These are phyloP conservation scores for Microthyrium microscopicum DNA, from an alignment of 2,329 filamentous ascomycete genomes.

Conservation along the genomic window DNA sequence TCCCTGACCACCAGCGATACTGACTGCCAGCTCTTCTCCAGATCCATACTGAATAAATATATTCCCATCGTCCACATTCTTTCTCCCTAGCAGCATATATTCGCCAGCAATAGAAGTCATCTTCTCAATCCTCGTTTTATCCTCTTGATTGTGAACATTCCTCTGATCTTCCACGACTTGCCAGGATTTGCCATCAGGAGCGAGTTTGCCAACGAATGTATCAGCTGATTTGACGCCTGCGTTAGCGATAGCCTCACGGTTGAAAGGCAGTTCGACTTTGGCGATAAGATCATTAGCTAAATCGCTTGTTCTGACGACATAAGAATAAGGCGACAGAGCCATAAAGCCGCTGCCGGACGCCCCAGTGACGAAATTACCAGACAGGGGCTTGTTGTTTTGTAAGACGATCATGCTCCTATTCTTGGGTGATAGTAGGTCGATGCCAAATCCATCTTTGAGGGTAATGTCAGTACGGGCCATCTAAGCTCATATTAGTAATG, in stretches of 20 bases:
- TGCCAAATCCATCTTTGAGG: slow-evolving; percentile 18
- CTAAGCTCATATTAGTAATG: too few species aligned
- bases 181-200: slow-evolving; percentile 17
- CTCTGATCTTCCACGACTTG: slow-evolving; percentile 15
- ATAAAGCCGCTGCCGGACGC: slow-evolving; percentile 16
- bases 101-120: slow-evolving; percentile 18
- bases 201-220: slow-evolving; percentile 10
- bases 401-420: slow-evolving; percentile 16
- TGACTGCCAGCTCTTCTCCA: slow-evolving; percentile 16
- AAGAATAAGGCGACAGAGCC: slow-evolving; percentile 17
- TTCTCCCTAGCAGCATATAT: slow-evolving; percentile 17
- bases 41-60: slow-evolving; percentile 20
- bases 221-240: slow-evolving; percentile 11
- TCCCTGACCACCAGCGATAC: slow-evolving; percentile 13
- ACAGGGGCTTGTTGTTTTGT: slow-evolving; percentile 16
- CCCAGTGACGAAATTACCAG: slow-evolving; percentile 16
- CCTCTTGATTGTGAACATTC: slow-evolving; percentile 14
- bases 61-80: slow-evolving; percentile 14
- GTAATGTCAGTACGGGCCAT: slow-evolving; percentile 16
- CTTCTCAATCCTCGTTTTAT: slow-evolving; percentile 16
- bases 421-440: slow-evolving; percentile 19
- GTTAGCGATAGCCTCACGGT: slow-evolving; percentile 10
- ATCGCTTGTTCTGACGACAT: slow-evolving; percentile 18
- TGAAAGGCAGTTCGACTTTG: slow-evolving; percentile 18
- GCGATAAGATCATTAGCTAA: slow-evolving; percentile 19